Base-by-base conservation (phyloP, 257 asterid species). In the Nyctanthes arbortristis region DNA sequence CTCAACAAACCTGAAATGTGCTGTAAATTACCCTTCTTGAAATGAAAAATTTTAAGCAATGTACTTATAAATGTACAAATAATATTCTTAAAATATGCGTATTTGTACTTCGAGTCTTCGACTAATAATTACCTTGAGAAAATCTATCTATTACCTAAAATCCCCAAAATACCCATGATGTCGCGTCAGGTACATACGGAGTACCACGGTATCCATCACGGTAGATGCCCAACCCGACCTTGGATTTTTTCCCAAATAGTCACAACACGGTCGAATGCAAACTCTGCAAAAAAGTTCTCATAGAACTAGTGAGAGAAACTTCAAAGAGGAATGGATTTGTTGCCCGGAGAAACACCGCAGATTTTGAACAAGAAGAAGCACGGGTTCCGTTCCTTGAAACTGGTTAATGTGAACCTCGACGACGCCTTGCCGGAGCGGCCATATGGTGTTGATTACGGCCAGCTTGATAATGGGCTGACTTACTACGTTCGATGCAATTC, bases 401-500 rank as follows among this genome's bases (percentile, higher is more conserved):
- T 88, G 54, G 95, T 92, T 28, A 84, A 65, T 79, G 89, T 85
- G 62, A 84, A 84, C 61, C 77, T 82, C 65, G 98, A 88, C 77
- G 98, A 82, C 64, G 76, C 78, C 45, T 73, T 92, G 56, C 37
- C 91, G 75, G 91, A 82, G 60, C 77, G 71, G 59, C 97, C 98
- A 58, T 86, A 69, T 68, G 98, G 90, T 67, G 97, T 75, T 43
- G 89, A 88, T 27, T 85, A 85, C 69, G 98, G 98, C 75, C 86
- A 80, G 73, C 98, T 90, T 29, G 85, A 82, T 22, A 92, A 92
- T 63, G 98, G 97, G 7, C 88, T 92, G 63, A 79, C 93, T 49
- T 92, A 92, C 80, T 90, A 92, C 61, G 98, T 92, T 12, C 95
- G 98, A 60, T 82, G 83, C 82, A 92, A 90, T 85, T 87, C 95